Base-by-base conservation (phyloP, 1,139 yeast species). In the Suhomyces bokatorum region DNA sequence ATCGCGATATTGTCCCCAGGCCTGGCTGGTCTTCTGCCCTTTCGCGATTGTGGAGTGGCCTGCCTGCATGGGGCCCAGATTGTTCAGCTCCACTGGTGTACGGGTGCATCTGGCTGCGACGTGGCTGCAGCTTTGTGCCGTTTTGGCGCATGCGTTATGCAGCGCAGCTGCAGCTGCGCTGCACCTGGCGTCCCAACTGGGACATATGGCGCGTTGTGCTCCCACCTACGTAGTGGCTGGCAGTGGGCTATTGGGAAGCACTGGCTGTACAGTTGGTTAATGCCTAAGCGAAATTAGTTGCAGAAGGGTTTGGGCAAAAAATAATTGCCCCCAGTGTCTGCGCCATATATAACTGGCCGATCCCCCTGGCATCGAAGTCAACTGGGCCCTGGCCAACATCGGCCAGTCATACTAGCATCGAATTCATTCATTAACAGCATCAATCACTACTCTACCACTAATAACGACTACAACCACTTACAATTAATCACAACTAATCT, bases 151-250 rank as follows among this genome's bases (percentile, higher is more conserved):
- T 35, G 15, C 29, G n/a, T 35, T 22, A 20, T 35, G 31, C 24
- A 27, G 4, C 12, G 6, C 20, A 11, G 22, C 22, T 12, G 28
- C 17, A 16, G 31, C 39, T 28, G 39, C 39, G 22, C n/a, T 33
- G 26, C 13, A n/a, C 28, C 35, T 5, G 8, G 14, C 9, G 13
- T 13, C 10, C 36, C 15, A 24, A 11, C 28, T 33, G 28, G 35
- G 32, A 26, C 37, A 28, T n/a, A 10, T 29, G 28, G 17, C 13
- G 31, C 31, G 39, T 40, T 31, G 13, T 35, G 39, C 34, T 29
- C 30, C 43, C 43, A 40, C 39, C 30, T 15, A 32, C 32, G 13
- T 37, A 39, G 40, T 36, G 42, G 47, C 47, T 44, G 47, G 47
- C 32, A 20, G 15, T 15, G 13, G 15, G 41, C 44, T 37, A 40